A percentile compares a stretch with the other conserved stretches of the same genome.
These are phyloP conservation scores for Pilasporangium apinafurcum DNA, from an alignment of 352 stramenopile genomes.

Conservation along the genomic window DNA sequence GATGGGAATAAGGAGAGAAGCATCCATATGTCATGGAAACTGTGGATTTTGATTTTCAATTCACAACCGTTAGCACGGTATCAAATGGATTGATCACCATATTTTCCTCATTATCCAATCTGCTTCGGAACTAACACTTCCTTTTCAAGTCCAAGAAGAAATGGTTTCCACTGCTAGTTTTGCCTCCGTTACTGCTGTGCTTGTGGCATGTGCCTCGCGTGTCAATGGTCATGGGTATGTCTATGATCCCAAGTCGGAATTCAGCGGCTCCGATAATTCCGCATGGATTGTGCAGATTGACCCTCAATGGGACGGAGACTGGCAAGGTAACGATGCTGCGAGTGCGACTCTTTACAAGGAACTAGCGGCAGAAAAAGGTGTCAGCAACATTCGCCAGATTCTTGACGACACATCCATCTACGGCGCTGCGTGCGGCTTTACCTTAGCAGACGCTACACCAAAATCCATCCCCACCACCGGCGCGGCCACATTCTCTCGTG, in stretches of 20 bases:
- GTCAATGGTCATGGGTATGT: slow-evolving; percentile 24
- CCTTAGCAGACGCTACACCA: slow-evolving; percentile 12
- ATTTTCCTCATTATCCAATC: too few species aligned
- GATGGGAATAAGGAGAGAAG: too few species aligned
- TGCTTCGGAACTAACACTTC: too few species aligned
- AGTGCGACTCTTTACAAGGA: slow-evolving; percentile 16
- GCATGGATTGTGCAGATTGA: slow-evolving; percentile 23
- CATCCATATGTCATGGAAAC: too few species aligned
- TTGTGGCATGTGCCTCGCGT: slow-evolving; percentile 4
- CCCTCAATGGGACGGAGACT: slow-evolving; percentile 17
- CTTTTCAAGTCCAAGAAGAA: too few species aligned
- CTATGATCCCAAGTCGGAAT: slow-evolving; percentile 23
- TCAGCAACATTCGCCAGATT: slow-evolving; percentile 19
- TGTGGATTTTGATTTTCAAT: too few species aligned
- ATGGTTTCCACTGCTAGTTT: slow-evolving; percentile 3
- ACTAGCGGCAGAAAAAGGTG: slow-evolving; percentile 16
- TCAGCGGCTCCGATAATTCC: slow-evolving; percentile 13
- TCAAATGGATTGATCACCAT: too few species aligned
- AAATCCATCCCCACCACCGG: slow-evolving; percentile 18
- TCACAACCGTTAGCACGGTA: too few species aligned
- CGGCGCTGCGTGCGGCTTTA: slow-evolving; percentile 21
- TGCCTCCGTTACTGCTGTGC: background rate
- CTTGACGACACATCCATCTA: slow-evolving; percentile 20
- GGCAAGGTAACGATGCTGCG: slow-evolving; percentile 14
- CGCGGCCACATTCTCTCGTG: slow-evolving; percentile 22